These are phyloP conservation scores for Colletotrichum simmondsii DNA, from an alignment of 2,329 filamentous ascomycete species.

Conservation along the genomic window DNA sequence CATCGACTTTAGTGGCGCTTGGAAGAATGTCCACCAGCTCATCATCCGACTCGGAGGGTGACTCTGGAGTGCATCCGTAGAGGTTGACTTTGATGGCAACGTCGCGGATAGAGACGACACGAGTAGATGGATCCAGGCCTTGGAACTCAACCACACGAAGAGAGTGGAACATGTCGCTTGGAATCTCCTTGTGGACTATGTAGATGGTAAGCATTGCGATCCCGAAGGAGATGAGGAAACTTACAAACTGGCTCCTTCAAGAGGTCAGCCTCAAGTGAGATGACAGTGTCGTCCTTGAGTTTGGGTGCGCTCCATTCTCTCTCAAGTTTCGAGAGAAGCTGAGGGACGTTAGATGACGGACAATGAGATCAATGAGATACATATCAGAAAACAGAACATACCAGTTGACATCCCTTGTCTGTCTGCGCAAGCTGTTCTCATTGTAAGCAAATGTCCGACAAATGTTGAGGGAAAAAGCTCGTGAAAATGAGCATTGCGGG, in stretches of 20 bases:
- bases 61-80: slow-evolving; percentile 9
- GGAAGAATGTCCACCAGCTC: slow-evolving; percentile 3
- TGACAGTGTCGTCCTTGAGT: slow-evolving; percentile 19
- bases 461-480: background rate
- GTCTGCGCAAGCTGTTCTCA: slow-evolving; percentile 13
- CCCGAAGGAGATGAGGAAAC: background rate
- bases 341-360: background rate
- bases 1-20: slow-evolving; percentile 2
- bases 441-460: background rate
- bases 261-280: slow-evolving; percentile 25
- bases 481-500: background rate
- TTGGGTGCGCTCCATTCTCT: slow-evolving; percentile 19
- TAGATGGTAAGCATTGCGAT: background rate
- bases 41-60: background rate
- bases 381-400: background rate
- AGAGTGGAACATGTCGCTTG: slow-evolving; percentile 24
- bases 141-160: slow-evolving; percentile 29
- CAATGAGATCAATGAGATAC: background rate
- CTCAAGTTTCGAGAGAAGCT: slow-evolving; percentile 22
- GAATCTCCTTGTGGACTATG: slow-evolving; percentile 15
- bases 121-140: slow-evolving; percentile 21
- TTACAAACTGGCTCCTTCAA: slow-evolving; percentile 2
- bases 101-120: slow-evolving; percentile 8
- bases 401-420: slow-evolving; percentile 24
- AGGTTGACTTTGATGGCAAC: slow-evolving; percentile 29